These are phyloP conservation scores for Toxoplasma gondii DNA, from an alignment of 169 alveolate genomes.

Conservation along the genomic window DNA sequence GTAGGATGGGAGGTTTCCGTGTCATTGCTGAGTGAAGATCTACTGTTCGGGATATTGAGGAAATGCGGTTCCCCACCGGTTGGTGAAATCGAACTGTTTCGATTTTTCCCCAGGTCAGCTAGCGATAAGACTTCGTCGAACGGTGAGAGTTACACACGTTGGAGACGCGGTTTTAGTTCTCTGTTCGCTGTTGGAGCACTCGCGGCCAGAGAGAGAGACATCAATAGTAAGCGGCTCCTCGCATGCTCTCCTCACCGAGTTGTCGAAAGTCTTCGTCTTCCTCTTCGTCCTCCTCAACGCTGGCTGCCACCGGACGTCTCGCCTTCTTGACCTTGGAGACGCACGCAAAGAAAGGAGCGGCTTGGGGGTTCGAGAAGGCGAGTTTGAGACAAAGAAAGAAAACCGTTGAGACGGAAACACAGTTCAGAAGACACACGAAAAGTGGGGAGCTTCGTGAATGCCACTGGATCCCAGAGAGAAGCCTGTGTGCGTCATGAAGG, in stretches of 20 bases:
- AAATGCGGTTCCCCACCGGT: too few species aligned
- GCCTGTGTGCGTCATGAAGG: neutral
- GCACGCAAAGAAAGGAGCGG: neutral
- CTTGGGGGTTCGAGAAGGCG: neutral
- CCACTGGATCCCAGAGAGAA: neutral
- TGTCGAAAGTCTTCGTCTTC: conserved; percentile 2
- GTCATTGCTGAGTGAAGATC: too few species aligned
- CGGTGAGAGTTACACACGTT: too few species aligned
- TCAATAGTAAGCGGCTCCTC: too few species aligned
- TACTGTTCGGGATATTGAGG: too few species aligned
- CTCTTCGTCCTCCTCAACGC: conserved; percentile 25
- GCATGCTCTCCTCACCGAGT: neutral
- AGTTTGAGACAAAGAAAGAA: neutral
- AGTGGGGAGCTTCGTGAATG: neutral
- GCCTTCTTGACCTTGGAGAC: conserved; percentile 11
- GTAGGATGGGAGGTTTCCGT: too few species aligned
- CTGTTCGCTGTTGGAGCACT: too few species aligned
- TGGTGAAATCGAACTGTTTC: too few species aligned
- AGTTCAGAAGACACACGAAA: neutral
- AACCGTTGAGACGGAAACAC: neutral
- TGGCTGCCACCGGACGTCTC: neutral
- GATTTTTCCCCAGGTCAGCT: too few species aligned
- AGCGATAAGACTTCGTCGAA: too few species aligned
- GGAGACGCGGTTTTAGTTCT: too few species aligned
- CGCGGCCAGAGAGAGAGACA: too few species aligned